Conservation (phyloP, 768 basidiomycete species). For the Sutorius australiensis region DNA sequence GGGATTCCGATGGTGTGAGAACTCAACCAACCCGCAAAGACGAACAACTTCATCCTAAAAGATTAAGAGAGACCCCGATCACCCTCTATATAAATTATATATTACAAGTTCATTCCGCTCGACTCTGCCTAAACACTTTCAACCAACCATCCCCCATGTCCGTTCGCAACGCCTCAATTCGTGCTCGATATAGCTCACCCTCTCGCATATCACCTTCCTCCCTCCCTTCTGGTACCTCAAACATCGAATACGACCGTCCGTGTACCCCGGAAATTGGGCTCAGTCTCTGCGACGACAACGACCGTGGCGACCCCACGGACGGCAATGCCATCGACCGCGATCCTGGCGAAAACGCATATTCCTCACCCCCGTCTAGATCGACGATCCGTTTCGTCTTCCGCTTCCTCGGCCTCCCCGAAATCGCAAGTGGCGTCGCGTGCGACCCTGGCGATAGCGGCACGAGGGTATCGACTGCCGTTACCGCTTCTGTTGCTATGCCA, state of each 20-base stretch:
- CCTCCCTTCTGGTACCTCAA: slow-evolving; percentile 44
- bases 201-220: slow-evolving; percentile 38
- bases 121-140: slow-evolving; percentile 75
- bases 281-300: slow-evolving; percentile 16
- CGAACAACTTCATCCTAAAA: slow-evolving; percentile 4
- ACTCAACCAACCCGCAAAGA: slow-evolving; percentile 16
- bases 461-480: slow-evolving; percentile 18
- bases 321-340: slow-evolving; percentile 2
- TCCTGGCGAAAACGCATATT: slow-evolving; percentile 32
- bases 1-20: slow-evolving; percentile 17
- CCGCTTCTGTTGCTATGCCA: slow-evolving; percentile 21
- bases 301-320: slow-evolving; percentile 1
- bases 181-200: slow-evolving; percentile 69
- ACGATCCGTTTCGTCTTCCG: slow-evolving; percentile 77
- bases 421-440: slow-evolving; percentile 43
- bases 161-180: slow-evolving; percentile 75
- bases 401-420: slow-evolving; percentile 43
- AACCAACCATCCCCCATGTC: slow-evolving; percentile 92
- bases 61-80: slow-evolving; percentile 25
- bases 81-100: slow-evolving; percentile 17
- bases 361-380: slow-evolving; percentile 55
- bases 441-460: slow-evolving; percentile 36
- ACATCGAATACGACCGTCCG: slow-evolving; percentile 38
- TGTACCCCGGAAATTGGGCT: slow-evolving; percentile 18
- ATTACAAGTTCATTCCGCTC: slow-evolving; percentile 13